Base-by-base conservation (phyloP, 805 yeast genomes). In the Nakazawaea populi region DNA sequence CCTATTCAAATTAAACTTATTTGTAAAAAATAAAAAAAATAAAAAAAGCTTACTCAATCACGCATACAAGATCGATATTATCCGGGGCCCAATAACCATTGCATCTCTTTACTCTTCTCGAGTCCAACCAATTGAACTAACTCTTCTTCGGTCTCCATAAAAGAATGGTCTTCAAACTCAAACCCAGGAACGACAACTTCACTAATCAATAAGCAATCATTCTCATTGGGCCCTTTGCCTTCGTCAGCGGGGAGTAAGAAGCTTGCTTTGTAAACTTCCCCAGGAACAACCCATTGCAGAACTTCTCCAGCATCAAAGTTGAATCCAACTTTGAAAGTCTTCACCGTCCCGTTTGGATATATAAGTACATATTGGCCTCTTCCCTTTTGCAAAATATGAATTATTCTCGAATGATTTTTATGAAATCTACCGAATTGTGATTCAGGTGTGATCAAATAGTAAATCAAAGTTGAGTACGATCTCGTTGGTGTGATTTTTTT, bases 101-200 rank as follows among this genome's bases (percentile, higher is more conserved):
- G 60, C 54, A 74, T 54, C 24, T 63, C 60, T 12, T 60, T 53
- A 1, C 77, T 73, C 31, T 58, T 63, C 14, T 65, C 63, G 12
- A 57, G 56, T 7, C 79, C 81, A 1, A 74, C 71, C 5, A 73
- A 57, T 5, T 55, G 52, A 4, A 44, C 54, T 40, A 77, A 59
- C 29, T 63, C 66, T 1, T 66, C 62, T 24, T 55, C 51, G 18
- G 66, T 63, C 9, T 65, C 55, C 68, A 79, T 65, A 57, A 77
- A 77, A 42, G 64, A 60, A 54, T 77, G 82, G 55, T 80, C 85
- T 10, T 69, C 71, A 55, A 70, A 80, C 50, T 80, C 84, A 57
- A 80, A 80, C 0, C 85, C 85, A 5, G 85, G 85, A 10, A 79
- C 82, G 18, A 80, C 85, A 24, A 80, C 80, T 55, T 79, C 83